Base-by-base conservation (phyloP, 768 basidiomycete genomes). In the Phlebiopsis flavidoalba region DNA sequence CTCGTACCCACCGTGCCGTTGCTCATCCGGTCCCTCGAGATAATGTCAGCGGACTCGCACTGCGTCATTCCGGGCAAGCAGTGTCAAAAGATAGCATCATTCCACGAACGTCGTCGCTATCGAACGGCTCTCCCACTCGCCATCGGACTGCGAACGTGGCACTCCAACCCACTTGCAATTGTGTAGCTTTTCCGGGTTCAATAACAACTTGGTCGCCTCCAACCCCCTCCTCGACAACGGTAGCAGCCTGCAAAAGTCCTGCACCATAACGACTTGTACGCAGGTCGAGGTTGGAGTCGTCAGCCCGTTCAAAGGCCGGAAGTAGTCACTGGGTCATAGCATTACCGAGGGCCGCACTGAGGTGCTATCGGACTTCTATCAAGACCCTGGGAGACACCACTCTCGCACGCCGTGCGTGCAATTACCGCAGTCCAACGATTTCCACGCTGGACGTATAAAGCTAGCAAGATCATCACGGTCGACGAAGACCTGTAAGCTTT, bases 361-460 rank as follows among this genome's bases (percentile, higher is more conserved):
- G 53, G 33, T 53, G 19, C 53, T 45, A 55, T 55, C 54, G 36
- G 54, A 31, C 43, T 24, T 45, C 54, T n/a, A n/a, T 49, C 48
- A 49, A 49, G 53, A 14, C 19, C 14, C 12, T 31, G 24, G 50
- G 24, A 51, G 50, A 53, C 21, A 19, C 14, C 53, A 53, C 21
- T 19, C 36, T 14, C 53, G 19, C 53, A 52, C 21, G 6, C 6
- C 33, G 33, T 37, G 50, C 37, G 17, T 3, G 1, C 22, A 31
- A 19, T 55, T 21, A 17, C 54, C 17, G 54, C 54, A 22, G 19
- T 21, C 12, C 21, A 1, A 15, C 36, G 17, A 45, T 45, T 43
- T 22, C 21, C 21, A 12, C 21, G 40, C 54, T 37, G 6, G 54
- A 21, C 14, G 40, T 43, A 43, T 43, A 43, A 43, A 43, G 40